Evolutionary conservation across 2,329 filamentous ascomycete genomes (phyloP), one percentile per base, ranked within the genome.

Genomic region (Phialophora expanda): DNA sequence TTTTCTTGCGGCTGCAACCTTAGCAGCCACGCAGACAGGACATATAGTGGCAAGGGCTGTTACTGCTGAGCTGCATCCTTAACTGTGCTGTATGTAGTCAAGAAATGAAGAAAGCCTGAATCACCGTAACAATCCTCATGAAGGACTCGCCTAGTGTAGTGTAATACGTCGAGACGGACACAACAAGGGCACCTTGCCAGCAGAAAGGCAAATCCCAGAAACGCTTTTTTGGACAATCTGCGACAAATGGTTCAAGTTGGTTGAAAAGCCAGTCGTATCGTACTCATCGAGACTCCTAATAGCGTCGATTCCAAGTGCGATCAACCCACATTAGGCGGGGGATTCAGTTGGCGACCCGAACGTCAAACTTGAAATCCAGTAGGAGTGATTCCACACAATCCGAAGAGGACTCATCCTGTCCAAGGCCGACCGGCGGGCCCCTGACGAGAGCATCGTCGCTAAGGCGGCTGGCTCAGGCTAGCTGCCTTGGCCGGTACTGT

Each of bases 1-100:
- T 55, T 22, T 51, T 51, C 48, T 51, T 17, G 24, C 48, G 20
- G 48, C 14, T 28, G 24, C 22, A 24, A 24, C 14, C 20, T 51
- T 51, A 14, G 26, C 24, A 28, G 48, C 48, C 26, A 5, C 24
- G 26, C 20, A 51, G 48, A 51, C 24, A 17, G 20, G n/a, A 51
- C 22, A 51, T 14, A 51, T 28, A 51, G 48, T 26, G 48, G 9
- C 9, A 3, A 20, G 20, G 9, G 4, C 2, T 26, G 24, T 4
- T 28, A 26, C 48, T 26, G 22, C 22, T 26, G 48, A 26, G 6
- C 48, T 51, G 48, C 46, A 24, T 51, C 20, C 46, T 11, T 4
- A 51, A 26, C 48, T 22, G 20, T 26, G 48, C 26, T 28, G 48
- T 26, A 28, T 51, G 48, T 51, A 26, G 48, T 51, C 48, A 51